phyloP scores from a whole-genome alignment of 2,329 filamentous ascomycete species.

The Colletotrichum sp. region DNA sequence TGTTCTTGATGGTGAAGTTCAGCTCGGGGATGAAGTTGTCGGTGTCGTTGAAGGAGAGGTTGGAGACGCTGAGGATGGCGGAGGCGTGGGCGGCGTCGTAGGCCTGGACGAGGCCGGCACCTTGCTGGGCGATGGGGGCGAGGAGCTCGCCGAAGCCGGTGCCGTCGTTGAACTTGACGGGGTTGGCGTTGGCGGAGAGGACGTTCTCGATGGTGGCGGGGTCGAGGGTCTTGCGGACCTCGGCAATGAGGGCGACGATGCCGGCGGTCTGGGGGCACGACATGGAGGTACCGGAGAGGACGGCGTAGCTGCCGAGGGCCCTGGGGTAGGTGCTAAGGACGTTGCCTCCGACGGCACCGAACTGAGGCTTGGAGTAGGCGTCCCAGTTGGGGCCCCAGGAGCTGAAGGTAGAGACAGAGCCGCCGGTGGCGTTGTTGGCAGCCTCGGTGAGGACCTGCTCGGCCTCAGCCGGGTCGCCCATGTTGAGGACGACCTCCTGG shows the following conservation, averaged over 20 bases:
- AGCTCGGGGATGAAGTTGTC: slow-evolving; percentile 55
- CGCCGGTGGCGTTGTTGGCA: slow-evolving; percentile 50
- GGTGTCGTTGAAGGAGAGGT: slow-evolving; percentile 69
- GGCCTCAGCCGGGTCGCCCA: slow-evolving; percentile 45
- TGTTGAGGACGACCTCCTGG: slow-evolving; percentile 46
- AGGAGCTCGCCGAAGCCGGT: slow-evolving; percentile 39
- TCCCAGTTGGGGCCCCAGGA: slow-evolving; percentile 69
- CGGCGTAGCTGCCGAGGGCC: slow-evolving; percentile 51
- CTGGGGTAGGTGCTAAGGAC: slow-evolving; percentile 63
- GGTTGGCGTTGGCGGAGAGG: slow-evolving; percentile 54
- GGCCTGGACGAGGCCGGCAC: slow-evolving; percentile 64
- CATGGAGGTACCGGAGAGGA: slow-evolving; percentile 66
- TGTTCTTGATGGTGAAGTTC: slow-evolving; percentile 63
- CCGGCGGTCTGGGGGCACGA: slow-evolving; percentile 61
- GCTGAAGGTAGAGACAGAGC: slow-evolving; percentile 57
- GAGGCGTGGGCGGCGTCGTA: slow-evolving; percentile 62
- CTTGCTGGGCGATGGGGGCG: slow-evolving; percentile 65
- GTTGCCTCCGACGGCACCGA: slow-evolving; percentile 60
- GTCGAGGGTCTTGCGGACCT: slow-evolving; percentile 55
- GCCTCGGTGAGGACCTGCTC: slow-evolving; percentile 35
- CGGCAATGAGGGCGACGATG: slow-evolving; percentile 57
- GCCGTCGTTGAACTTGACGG: slow-evolving; percentile 53
- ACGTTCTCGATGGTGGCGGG: slow-evolving; percentile 54
- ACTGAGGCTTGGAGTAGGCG: slow-evolving; percentile 59
- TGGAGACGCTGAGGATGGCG: slow-evolving; percentile 58